phyloP scores from a whole-genome alignment of 2,329 filamentous ascomycete species.

The Ophiocordyceps polyrhachis-furcata region DNA sequence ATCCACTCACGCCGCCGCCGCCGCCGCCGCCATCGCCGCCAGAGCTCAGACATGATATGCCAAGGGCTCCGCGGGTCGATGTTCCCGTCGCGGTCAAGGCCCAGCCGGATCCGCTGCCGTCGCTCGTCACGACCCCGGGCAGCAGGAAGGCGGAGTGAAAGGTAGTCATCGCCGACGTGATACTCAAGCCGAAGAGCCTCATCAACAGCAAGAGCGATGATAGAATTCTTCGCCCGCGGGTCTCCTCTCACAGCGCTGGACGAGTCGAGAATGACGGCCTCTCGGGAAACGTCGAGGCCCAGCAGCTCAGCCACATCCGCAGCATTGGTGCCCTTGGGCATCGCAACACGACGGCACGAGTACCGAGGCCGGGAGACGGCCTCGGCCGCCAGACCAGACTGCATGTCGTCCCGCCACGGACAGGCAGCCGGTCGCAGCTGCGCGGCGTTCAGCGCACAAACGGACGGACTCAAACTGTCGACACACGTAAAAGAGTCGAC shows the following conservation, averaged over 20 bases:
- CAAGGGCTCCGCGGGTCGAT: conserved; percentile 22
- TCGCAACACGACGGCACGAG: conserved; percentile 19
- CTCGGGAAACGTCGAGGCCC: conserved; percentile 14
- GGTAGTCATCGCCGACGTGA: conserved; percentile 26
- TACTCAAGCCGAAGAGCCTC: conserved; percentile 39
- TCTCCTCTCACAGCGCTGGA: conserved; percentile 30
- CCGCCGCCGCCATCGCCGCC: conserved; percentile 9
- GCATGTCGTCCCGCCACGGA: conserved; percentile 8
- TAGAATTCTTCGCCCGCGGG: conserved; percentile 41
- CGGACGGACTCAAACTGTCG: conserved; percentile 8
- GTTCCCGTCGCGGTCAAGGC: conserved; percentile 5
- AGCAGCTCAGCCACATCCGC: conserved; percentile 36
- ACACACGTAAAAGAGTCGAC: conserved; percentile 2
- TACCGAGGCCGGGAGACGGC: conserved; percentile 15
- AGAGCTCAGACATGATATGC: conserved; percentile 30
- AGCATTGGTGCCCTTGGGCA: conserved; percentile 27
- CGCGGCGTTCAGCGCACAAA: background rate
- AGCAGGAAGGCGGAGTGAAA: conserved; percentile 10
- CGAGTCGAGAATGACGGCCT: conserved; percentile 40
- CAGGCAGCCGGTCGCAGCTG: conserved; percentile 2
- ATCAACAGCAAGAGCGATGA: conserved; percentile 48
- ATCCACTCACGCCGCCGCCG: conserved; percentile 1
- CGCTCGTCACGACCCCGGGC: conserved; percentile 4
- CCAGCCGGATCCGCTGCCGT: conserved; percentile 11
- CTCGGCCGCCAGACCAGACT: conserved; percentile 10